Conservation (phyloP, 2,329 filamentous ascomycete genomes). For the Monosporascus sp. region DNA sequence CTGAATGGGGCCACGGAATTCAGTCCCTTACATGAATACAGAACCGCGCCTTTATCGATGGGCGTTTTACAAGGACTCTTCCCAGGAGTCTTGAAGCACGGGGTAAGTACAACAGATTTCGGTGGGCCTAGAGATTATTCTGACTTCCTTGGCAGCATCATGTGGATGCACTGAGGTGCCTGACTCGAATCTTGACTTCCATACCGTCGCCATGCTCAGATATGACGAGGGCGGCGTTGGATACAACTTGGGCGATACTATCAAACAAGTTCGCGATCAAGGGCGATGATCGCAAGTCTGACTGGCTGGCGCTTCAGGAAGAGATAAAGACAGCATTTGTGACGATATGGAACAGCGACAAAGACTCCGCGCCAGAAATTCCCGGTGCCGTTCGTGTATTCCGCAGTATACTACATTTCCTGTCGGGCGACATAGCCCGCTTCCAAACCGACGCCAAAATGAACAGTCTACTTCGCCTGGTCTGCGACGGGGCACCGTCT, state of each 20-base stretch:
- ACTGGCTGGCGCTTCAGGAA: constrained; percentile 11
- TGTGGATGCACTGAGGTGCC: constrained; percentile 8
- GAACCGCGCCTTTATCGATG: constrained; percentile 23
- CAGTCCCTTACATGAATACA: constrained; percentile 16
- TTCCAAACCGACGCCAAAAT: constrained; percentile 9
- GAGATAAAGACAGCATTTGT: constrained; percentile 4
- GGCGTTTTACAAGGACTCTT: constrained; percentile 25
- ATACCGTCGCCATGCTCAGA: constrained; percentile 10
- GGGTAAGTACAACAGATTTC: constrained; percentile 12
- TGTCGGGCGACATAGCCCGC: constrained; percentile 25
- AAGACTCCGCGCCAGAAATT: neutral
- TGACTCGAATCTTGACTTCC: constrained; percentile 10
- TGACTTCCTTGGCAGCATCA: constrained; percentile 12
- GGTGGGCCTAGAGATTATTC: neutral
- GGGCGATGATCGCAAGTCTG: neutral
- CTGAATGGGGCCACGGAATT: neutral
- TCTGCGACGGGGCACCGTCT: constrained; percentile 10
- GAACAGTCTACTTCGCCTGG: constrained; percentile 15
- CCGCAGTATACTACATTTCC: constrained; percentile 22
- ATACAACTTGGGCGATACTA: constrained; percentile 18
- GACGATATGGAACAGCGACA: neutral
- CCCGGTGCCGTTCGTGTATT: constrained; percentile 13
- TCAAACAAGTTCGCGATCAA: constrained; percentile 21
- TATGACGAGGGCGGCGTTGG: constrained; percentile 18
- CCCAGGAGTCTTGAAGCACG: constrained; percentile 13